phyloP scores from a whole-genome alignment of 2,329 filamentous ascomycete species.

The Xylaria polymorpha region DNA sequence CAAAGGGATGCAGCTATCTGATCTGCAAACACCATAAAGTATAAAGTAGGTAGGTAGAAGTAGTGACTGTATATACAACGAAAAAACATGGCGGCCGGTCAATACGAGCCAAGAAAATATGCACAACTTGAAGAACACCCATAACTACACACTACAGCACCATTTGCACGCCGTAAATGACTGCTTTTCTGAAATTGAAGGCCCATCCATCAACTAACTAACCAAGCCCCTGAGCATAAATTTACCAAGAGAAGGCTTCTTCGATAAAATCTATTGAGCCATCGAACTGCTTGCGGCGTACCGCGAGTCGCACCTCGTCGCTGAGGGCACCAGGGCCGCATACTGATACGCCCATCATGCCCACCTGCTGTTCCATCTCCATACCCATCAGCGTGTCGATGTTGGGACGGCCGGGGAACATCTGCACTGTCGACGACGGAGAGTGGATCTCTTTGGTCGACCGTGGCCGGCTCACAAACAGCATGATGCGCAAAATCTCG shows the following conservation, averaged over 20 bases:
- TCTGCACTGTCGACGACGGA: conserved; percentile 80
- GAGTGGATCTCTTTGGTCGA: conserved; percentile 85
- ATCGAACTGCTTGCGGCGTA: conserved; percentile 71
- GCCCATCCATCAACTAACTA: neutral
- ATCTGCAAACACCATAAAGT: conserved; percentile 9
- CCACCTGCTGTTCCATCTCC: conserved; percentile 79
- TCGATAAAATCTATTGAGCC: conserved; percentile 82
- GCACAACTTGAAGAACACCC: conserved; percentile 25
- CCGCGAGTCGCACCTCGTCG: conserved; percentile 77
- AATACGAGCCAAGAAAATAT: conserved; percentile 29
- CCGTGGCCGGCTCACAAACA: conserved; percentile 80
- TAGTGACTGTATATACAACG: conserved; percentile 37
- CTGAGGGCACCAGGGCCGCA: conserved; percentile 80
- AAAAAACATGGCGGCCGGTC: conserved; percentile 15
- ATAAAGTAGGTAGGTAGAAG: conserved; percentile 20
- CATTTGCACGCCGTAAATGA: conserved; percentile 3
- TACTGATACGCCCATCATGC: conserved; percentile 78
- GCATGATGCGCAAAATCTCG: conserved; percentile 79
- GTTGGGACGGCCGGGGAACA: conserved; percentile 84
- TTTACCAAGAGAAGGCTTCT: conserved; percentile 76
- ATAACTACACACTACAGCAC: conserved; percentile 5
- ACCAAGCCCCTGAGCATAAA: neutral
- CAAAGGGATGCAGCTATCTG: conserved; percentile 15
- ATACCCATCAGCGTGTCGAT: conserved; percentile 77
- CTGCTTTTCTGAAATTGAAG: conserved; percentile 19